A percentile compares a stretch with the other conserved stretches of the same genome.
Evolutionary conservation across 2,329 filamentous ascomycete species (phyloP).

Genomic region (Stagonosporopsis chrysanthemi): DNA sequence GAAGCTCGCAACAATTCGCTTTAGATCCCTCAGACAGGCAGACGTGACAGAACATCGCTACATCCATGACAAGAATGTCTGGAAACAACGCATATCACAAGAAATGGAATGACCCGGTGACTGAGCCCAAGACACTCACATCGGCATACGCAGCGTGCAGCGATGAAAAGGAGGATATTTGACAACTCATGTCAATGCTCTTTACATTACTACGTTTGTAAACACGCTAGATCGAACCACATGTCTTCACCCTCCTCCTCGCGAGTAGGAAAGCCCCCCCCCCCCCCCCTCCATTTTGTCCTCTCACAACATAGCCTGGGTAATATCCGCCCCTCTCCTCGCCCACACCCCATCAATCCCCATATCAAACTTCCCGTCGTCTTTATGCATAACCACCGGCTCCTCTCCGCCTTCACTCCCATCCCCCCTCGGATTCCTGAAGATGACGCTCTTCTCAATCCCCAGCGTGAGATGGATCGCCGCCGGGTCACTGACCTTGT

Average conservation of each 20-base stretch:
- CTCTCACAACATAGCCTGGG: slow-evolving; percentile 10
- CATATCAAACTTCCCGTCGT: slow-evolving; percentile 22
- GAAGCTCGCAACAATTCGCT: no score
- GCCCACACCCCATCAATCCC: slow-evolving; percentile 20
- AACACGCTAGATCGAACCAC: no score
- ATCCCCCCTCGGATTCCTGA: slow-evolving; percentile 9
- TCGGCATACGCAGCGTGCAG: no score
- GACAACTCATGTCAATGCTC: no score
- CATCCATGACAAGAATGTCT: no score
- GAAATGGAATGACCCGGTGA: no score
- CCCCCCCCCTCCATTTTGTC: background rate
- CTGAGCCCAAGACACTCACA: no score
- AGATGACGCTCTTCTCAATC: slow-evolving; percentile 18
- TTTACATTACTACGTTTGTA: no score
- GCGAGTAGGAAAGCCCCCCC: background rate
- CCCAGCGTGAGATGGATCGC: slow-evolving; percentile 22
- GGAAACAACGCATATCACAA: no score
- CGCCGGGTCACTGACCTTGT: slow-evolving; percentile 12
- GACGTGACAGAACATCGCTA: no score
- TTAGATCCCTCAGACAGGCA: no score
- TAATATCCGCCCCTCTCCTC: slow-evolving; percentile 17
- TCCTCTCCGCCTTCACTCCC: slow-evolving; percentile 10
- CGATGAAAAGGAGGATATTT: no score
- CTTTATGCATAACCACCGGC: slow-evolving; percentile 15
- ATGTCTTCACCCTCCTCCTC: background rate